Evolutionary conservation across 441 rosid species (phyloP), one percentile per base, ranked within the genome.

Genomic region (Erodium trifolium): DNA sequence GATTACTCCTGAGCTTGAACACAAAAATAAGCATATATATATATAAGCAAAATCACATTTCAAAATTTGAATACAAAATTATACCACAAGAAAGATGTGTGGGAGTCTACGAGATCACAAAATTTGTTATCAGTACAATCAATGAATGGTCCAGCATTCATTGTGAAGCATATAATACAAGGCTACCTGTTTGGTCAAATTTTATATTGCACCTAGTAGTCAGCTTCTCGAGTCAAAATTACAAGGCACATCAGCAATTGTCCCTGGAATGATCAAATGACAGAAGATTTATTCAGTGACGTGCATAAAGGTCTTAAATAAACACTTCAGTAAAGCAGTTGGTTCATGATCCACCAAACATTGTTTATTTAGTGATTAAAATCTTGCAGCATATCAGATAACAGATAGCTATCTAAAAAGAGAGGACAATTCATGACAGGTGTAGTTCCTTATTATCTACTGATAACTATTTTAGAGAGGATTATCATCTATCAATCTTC

Each of bases 221-320:
- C n/a, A 9, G 35, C 67, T 41, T 27, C 55, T 34, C 55, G 66
- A 27, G 6, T 35, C 41, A 35, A 65, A 51, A 4, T 27, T 35
- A 45, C 62, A 49, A 17, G 4, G 65, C 31, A 62, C 29, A 60
- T 67, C 79, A 68, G 74, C 69, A 72, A 68, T n/a, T 11, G 9
- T 6, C 63, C 13, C 5, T 51, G 34, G 14, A 19, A 59, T 13
- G 59, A 62, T 70, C 41, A 45, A 16, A 67, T 11, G 47, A 55
- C 53, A 63, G 34, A 31, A 60, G 53, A 51, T 7, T 34, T 7
- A 47, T 60, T 49, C 16, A 51, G 17, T 41, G 39, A 45, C 3
- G 68, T 12, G 39, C 37, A 16, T 0, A 27, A 67, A 53, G 43
- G 18, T 60, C 37, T 19, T 14, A 60, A 55, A 10, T 10, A 34